These are phyloP conservation scores for Barbarea vulgaris DNA, from an alignment of 345 rosid species.

Conservation along the genomic window DNA sequence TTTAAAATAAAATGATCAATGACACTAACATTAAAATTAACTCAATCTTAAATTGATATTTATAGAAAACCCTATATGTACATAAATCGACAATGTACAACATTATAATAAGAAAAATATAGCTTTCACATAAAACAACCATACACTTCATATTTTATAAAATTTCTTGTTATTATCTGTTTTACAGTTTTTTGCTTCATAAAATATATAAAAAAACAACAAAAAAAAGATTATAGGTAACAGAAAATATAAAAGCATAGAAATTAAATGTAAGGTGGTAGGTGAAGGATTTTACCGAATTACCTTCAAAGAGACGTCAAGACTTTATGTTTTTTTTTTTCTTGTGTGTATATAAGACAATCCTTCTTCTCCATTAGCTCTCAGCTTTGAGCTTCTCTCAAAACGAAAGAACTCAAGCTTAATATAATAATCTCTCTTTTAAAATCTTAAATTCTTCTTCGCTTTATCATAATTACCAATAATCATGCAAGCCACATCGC, in stretches of 20 bases:
- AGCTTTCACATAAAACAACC: conserved; percentile 1
- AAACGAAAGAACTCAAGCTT: conserved; percentile 35
- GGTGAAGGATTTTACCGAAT: conserved; percentile 35
- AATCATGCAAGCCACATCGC: conserved; percentile 28
- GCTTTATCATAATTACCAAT: conserved; percentile 23
- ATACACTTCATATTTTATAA: not conserved
- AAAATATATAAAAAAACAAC: not conserved
- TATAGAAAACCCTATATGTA: not conserved
- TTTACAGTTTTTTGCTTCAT: not conserved
- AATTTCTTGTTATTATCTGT: not conserved
- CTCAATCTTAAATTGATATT: not conserved
- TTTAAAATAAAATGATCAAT: not conserved
- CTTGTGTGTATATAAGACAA: conserved; percentile 24
- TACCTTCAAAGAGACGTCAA: conserved; percentile 1
- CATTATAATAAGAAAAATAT: not conserved
- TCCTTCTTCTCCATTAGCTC: conserved; percentile 6
- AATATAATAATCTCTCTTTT: not conserved
- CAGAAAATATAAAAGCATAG: not conserved
- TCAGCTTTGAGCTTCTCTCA: conserved; percentile 40
- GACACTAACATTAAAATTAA: not conserved
- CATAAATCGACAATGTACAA: not conserved
- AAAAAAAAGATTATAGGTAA: not conserved
- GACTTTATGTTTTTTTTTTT: not conserved
- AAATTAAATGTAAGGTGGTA: conserved; percentile 32
- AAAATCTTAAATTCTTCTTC: conserved; percentile 35